A percentile compares a stretch with the other conserved stretches of the same genome.
These are phyloP conservation scores for Epichloe coenophiala DNA, from an alignment of 2,329 filamentous ascomycete species.

Conservation along the genomic window DNA sequence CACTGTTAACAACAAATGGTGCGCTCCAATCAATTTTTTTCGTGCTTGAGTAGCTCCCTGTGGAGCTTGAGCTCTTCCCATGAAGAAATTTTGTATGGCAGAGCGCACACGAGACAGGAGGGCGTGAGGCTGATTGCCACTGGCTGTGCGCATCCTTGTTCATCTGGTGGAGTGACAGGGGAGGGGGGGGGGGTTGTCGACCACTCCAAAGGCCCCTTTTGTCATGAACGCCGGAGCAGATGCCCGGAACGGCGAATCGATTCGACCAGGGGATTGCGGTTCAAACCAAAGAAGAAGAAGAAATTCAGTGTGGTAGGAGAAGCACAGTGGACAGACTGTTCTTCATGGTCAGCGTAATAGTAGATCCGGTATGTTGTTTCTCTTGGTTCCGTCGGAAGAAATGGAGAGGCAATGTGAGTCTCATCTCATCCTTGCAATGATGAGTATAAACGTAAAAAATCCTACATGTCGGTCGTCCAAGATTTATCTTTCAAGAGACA, in stretches of 20 bases:
- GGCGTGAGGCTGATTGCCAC: slow-evolving; percentile 3
- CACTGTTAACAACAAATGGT: neutral
- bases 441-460: no score
- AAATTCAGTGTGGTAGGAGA: neutral
- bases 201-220: neutral
- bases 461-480: no score
- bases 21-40: neutral
- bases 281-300: neutral
- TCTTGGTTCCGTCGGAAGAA: neutral
- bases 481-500: no score
- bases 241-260: neutral
- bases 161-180: neutral
- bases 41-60: neutral
- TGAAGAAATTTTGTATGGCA: neutral
- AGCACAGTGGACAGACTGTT: neutral
- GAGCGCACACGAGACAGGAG: slow-evolving; percentile 1
- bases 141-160: slow-evolving; percentile 2
- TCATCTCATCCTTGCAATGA: no score
- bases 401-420: neutral
- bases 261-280: neutral
- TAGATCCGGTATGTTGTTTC: neutral
- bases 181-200: neutral
- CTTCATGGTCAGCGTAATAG: no score
- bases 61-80: neutral
- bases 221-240: neutral